A percentile compares a stretch with the other conserved stretches of the same genome.
Conservation (phyloP, 805 yeast genomes). For the Yamadazyma nakazawae region DNA sequence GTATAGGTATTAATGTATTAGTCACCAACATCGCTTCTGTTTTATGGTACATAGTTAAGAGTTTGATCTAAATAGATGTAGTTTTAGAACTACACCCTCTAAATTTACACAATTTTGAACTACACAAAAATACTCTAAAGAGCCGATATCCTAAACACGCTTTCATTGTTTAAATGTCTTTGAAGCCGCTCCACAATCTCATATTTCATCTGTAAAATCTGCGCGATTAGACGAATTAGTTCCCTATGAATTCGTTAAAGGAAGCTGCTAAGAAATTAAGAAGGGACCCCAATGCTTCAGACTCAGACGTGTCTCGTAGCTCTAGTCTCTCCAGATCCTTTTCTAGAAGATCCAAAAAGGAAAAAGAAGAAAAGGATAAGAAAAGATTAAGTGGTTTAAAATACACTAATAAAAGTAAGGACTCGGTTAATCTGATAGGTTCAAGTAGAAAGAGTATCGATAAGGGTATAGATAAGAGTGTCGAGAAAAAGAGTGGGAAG, state of each 20-base stretch:
- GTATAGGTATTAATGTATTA: conserved; percentile 1
- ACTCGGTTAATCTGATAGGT: conserved; percentile 9
- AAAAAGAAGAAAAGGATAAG: conserved; percentile 13
- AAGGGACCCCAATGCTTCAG: conserved; percentile 1
- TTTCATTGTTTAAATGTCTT: too few species aligned
- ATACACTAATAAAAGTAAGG: conserved; percentile 7
- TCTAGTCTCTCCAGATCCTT: conserved; percentile 7
- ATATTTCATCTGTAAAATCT: background rate
- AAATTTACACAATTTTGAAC: too few species aligned
- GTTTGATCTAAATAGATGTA: too few species aligned
- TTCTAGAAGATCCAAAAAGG: conserved; percentile 7
- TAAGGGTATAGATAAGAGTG: background rate
- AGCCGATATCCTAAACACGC: too few species aligned
- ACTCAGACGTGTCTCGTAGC: conserved; percentile 5
- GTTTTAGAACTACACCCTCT: too few species aligned
- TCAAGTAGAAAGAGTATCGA: conserved; percentile 5
- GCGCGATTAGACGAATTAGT: background rate
- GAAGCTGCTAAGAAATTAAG: conserved; percentile 12
- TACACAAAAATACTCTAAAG: too few species aligned
- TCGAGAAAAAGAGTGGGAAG: background rate
- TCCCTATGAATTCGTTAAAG: conserved; percentile 10
- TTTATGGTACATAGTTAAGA: too few species aligned
- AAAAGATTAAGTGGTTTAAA: conserved; percentile 16
- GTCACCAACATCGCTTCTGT: too few species aligned
- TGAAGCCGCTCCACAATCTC: too few species aligned